Conservation (phyloP, 1,284 basidiomycete species). For the Cryptococcus maquisensis region DNA sequence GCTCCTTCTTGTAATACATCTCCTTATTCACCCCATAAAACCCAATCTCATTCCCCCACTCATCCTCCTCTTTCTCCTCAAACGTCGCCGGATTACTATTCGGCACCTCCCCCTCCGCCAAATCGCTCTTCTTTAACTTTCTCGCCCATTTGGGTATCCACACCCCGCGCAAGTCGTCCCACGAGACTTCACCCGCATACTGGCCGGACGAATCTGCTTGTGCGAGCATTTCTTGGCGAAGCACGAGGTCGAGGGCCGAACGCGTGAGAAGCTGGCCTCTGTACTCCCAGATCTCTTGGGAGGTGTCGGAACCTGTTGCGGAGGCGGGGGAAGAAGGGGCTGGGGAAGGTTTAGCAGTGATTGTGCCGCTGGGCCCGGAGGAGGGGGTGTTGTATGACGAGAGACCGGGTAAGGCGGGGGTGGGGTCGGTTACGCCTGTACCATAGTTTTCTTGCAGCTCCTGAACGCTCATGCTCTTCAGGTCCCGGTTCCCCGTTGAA, state of each 20-base stretch:
- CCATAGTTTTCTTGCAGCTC: slow-evolving; percentile 23
- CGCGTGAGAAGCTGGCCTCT: slow-evolving; percentile 30
- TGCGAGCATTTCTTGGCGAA: slow-evolving; percentile 25
- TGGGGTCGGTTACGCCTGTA: slow-evolving; percentile 16
- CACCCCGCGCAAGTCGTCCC: slow-evolving; percentile 31
- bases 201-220: slow-evolving; percentile 33
- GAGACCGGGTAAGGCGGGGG: slow-evolving; percentile 6
- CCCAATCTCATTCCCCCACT: slow-evolving; percentile 38
- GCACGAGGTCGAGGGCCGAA: slow-evolving; percentile 32
- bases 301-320: slow-evolving; percentile 2
- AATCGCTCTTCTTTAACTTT: slow-evolving; percentile 25
- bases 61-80: slow-evolving; percentile 25
- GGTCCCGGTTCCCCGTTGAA: slow-evolving; percentile 1
- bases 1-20: slow-evolving; percentile 33
- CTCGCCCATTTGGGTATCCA: slow-evolving; percentile 38
- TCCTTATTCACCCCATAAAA: slow-evolving; percentile 24
- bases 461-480: slow-evolving; percentile 4
- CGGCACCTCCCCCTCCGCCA: slow-evolving; percentile 32
- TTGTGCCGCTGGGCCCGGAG: neutral
- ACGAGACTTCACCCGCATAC: slow-evolving; percentile 33
- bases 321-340: slow-evolving; percentile 1
- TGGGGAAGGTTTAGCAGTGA: neutral
- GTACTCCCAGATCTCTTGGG: slow-evolving; percentile 31
- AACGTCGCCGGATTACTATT: slow-evolving; percentile 28
- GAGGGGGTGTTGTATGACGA: slow-evolving; percentile 15